Base-by-base conservation (phyloP, 2,329 filamentous ascomycete genomes). In the Venturia asperata region DNA sequence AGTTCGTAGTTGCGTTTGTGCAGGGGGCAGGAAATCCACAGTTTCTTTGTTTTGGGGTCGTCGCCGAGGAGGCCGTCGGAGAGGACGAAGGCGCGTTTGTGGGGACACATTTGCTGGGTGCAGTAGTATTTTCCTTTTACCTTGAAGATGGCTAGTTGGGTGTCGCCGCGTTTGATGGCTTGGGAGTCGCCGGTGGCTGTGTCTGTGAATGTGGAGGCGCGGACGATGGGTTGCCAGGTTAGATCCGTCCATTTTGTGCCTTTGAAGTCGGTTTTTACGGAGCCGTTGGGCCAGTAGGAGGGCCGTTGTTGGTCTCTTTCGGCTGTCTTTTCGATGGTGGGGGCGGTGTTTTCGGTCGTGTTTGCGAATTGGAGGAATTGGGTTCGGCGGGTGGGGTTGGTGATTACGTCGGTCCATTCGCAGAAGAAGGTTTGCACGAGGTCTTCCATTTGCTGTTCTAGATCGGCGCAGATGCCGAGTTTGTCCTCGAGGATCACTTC, bases 61-160 rank as follows among this genome's bases (percentile, higher is more conserved):
- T 91, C 87, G 49, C 92, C 92, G 60, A 96, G 83, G 10, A 96
- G 79, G 1, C 91, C 91, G 73, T 96, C 92, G 0, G 88, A 89
- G 34, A 96, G 84, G n/a, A 92, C 88, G 72, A 96, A 96, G 0
- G 91, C 87, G 13, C 91, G 87, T 77, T 93, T 94, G 78, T 96
- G 91, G 11, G 92, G 92, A 74, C 92, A 96, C 92, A 96, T 96
- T 74, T 96, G 91, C 78, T 96, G 92, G 17, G 89, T 89, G 66
- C 90, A 89, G 75, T 93, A 93, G 80, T 87, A 95, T 64, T 83
- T 84, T 24, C 91, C 91, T 64, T 85, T 84, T 67, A 96, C 83
- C 71, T 91, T 89, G 85, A 92, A 96, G 64, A 96, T 80, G 9
- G 92, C 91, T 1, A 96, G 83, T 75, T 96, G 92, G 0, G 91